These are phyloP conservation scores for Guadua angustifolia DNA, from an alignment of 176 grass and related monocot genomes.

Conservation along the genomic window DNA sequence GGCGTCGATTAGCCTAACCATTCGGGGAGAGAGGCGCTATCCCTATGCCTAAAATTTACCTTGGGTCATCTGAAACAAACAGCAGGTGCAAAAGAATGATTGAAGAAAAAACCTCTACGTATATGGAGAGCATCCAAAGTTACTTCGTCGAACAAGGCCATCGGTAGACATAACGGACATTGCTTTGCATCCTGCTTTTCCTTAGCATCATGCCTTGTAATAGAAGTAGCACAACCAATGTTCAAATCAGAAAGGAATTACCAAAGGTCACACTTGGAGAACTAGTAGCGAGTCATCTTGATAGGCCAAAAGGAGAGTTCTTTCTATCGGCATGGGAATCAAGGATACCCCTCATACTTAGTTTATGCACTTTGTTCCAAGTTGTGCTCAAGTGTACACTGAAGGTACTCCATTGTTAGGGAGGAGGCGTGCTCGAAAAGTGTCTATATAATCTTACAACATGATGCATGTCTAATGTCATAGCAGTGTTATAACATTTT, in stretches of 20 bases:
- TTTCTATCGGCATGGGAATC: not conserved
- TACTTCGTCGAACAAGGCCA: not conserved
- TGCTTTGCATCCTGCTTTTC: not conserved
- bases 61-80: too few species aligned
- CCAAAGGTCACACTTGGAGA: not conserved
- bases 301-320: not conserved
- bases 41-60: too few species aligned
- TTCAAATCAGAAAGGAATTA: not conserved
- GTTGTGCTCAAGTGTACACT: too few species aligned
- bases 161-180: not conserved
- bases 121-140: not conserved
- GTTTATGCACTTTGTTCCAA: too few species aligned
- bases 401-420: too few species aligned
- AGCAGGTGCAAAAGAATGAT: not conserved
- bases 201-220: not conserved
- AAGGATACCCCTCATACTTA: too few species aligned
- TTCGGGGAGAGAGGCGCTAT: too few species aligned
- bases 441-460: too few species aligned
- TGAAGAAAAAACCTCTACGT: not conserved
- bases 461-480: too few species aligned
- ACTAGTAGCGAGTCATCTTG: not conserved
- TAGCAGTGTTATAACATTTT: too few species aligned
- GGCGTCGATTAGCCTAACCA: too few species aligned
- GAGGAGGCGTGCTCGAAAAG: too few species aligned
- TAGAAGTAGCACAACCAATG: not conserved